Percentiles rank a stretch among this genome's conserved stretches.
Evolutionary conservation across 176 grass and related monocot genomes (phyloP).

Genomic region (Triticum monococcum): DNA sequence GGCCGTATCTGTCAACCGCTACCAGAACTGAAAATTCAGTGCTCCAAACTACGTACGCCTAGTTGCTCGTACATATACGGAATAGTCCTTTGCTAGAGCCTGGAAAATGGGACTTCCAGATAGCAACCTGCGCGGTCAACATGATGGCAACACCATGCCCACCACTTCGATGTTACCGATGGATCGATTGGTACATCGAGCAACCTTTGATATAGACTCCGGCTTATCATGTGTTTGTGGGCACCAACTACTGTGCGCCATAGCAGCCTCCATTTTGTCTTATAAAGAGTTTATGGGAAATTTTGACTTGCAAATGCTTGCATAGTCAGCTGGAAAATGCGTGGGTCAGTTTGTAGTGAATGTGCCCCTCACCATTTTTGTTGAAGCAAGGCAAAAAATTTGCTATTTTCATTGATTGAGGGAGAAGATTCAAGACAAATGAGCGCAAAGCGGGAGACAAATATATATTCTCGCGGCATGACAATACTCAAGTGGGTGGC

Average conservation of each 20-base stretch:
- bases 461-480: no score
- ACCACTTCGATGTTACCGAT: background rate
- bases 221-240: conserved; percentile 31
- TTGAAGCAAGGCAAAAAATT: no score
- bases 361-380: background rate
- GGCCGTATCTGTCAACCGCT: conserved; percentile 14
- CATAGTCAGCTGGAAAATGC: background rate
- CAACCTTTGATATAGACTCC: conserved; percentile 47
- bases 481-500: no score
- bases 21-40: conserved; percentile 25
- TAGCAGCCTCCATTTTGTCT: background rate
- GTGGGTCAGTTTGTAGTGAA: conserved; percentile 16
- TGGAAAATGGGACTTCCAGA: conserved; percentile 4
- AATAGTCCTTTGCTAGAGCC: conserved; percentile 2
- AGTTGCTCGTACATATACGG: background rate
- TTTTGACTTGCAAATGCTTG: conserved; percentile 21
- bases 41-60: background rate
- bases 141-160: conserved; percentile 17
- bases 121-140: conserved; percentile 24
- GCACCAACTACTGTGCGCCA: conserved; percentile 21
- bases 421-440: no score
- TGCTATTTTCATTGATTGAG: no score
- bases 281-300: background rate
- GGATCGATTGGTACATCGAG: conserved; percentile 35
- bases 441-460: no score